These are phyloP conservation scores for Vitis hybrid DNA, from an alignment of 177 flowering plant species.

Conservation along the genomic window DNA sequence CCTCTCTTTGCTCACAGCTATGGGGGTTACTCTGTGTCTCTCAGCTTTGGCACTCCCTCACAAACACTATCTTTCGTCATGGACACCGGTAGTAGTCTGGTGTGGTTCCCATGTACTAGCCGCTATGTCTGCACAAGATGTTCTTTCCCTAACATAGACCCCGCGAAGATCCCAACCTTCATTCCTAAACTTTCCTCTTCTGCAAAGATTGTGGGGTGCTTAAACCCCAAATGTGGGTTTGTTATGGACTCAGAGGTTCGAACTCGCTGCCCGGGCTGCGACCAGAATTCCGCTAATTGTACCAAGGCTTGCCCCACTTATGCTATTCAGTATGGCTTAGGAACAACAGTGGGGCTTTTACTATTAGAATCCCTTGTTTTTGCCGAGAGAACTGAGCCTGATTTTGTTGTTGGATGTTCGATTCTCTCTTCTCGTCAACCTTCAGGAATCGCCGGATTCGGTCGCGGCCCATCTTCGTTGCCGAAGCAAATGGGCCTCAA, in stretches of 20 bases:
- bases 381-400: slow-evolving; percentile 23
- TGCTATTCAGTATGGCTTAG: slow-evolving; percentile 59
- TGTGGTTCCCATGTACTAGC: slow-evolving; percentile 88
- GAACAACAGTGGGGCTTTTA: slow-evolving; percentile 64
- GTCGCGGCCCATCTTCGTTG: slow-evolving; percentile 67
- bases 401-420: slow-evolving; percentile 81
- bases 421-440: slow-evolving; percentile 62
- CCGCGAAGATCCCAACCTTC: slow-evolving; percentile 36
- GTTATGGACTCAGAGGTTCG: slow-evolving; percentile 31
- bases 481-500: slow-evolving; percentile 63
- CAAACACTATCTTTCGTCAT: slow-evolving; percentile 57
- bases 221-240: slow-evolving; percentile 75
- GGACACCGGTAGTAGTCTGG: slow-evolving; percentile 82
- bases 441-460: slow-evolving; percentile 86
- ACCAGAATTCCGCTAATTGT: slow-evolving; percentile 30
- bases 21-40: slow-evolving; percentile 75
- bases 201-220: slow-evolving; percentile 62
- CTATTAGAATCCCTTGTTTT: slow-evolving; percentile 61
- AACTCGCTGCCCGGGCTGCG: slow-evolving; percentile 40
- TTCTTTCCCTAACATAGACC: slow-evolving; percentile 23
- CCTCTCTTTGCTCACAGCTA: slow-evolving; percentile 63
- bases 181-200: slow-evolving; percentile 71
- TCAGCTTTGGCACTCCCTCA: slow-evolving; percentile 82
- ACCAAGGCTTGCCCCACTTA: slow-evolving; percentile 71
- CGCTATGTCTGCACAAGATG: slow-evolving; percentile 63